These are phyloP conservation scores for Yamadazyma jaroonii DNA, from an alignment of 1,139 yeast species.

Conservation along the genomic window DNA sequence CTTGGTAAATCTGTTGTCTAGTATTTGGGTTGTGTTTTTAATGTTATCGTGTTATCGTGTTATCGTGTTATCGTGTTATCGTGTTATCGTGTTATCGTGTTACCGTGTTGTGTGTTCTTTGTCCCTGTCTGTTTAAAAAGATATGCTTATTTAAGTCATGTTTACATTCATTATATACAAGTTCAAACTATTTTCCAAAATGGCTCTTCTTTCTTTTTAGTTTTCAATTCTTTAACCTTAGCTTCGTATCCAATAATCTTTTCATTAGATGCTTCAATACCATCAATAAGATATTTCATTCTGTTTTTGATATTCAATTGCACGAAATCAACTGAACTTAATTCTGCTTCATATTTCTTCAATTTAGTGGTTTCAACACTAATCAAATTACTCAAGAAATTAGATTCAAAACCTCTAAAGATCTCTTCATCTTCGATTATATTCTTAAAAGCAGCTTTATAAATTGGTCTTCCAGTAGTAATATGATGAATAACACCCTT, in stretches of 20 bases:
- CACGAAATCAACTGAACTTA: constrained; percentile 47
- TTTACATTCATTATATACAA: constrained; percentile 1
- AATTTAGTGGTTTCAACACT: constrained; percentile 64
- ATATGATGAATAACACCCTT: constrained; percentile 72
- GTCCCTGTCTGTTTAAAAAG: too few species aligned
- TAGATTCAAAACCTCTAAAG: constrained; percentile 61
- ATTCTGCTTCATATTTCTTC: constrained; percentile 64
- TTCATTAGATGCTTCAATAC: constrained; percentile 56
- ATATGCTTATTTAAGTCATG: neutral
- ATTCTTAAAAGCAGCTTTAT: constrained; percentile 71
- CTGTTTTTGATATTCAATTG: constrained; percentile 55
- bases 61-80: too few species aligned
- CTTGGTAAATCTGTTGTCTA: constrained; percentile 17
- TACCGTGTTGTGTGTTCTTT: too few species aligned
- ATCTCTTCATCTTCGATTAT: constrained; percentile 58
- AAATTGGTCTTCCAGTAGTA: constrained; percentile 81
- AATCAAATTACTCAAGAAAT: constrained; percentile 53
- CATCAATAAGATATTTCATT: constrained; percentile 60
- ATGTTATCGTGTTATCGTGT: too few species aligned
- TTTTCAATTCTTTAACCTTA: constrained; percentile 19
- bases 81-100: too few species aligned
- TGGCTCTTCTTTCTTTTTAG: constrained; percentile 4
- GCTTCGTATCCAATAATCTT: constrained; percentile 44
- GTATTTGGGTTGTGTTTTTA: too few species aligned
- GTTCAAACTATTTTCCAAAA: constrained; percentile 3